Percentiles rank a stretch among this genome's conserved stretches.
Conservation (phyloP, 2,329 filamentous ascomycete genomes). For the Magnaporthiopsis rhizophila region DNA sequence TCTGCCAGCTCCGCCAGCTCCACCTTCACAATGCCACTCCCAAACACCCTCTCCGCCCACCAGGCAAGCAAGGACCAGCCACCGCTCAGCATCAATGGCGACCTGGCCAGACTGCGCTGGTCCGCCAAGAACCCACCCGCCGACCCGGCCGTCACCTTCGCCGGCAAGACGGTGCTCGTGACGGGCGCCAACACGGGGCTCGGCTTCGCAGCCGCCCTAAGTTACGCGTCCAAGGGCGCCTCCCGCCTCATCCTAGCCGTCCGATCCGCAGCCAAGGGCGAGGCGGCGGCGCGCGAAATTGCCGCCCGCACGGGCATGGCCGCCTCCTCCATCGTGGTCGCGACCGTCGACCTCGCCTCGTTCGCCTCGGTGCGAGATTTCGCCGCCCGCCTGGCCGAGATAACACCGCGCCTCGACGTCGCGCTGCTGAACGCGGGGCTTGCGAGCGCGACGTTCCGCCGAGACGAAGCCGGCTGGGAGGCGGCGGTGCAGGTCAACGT, state of each 20-base stretch:
- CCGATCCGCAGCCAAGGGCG: slow-evolving; percentile 29
- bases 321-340: not conserved
- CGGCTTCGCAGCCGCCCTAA: slow-evolving; percentile 28
- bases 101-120: slow-evolving; percentile 1
- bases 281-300: slow-evolving; percentile 29
- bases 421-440: slow-evolving; percentile 9
- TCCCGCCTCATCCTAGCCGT: slow-evolving; percentile 29
- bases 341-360: slow-evolving; percentile 2
- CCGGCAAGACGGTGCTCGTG: slow-evolving; percentile 25
- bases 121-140: slow-evolving; percentile 2
- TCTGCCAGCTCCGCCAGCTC: too few species aligned
- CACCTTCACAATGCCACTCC: not conserved
- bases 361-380: slow-evolving; percentile 11
- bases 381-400: slow-evolving; percentile 3
- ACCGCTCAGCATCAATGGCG: not conserved
- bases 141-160: slow-evolving; percentile 9
- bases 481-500: slow-evolving; percentile 32
- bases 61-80: not conserved
- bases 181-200: slow-evolving; percentile 33
- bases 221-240: slow-evolving; percentile 23
- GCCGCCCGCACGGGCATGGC: not conserved
- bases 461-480: slow-evolving; percentile 28
- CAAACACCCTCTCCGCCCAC: not conserved
- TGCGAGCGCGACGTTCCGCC: not conserved
- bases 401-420: slow-evolving; percentile 1